Conservation (phyloP, 441 rosid species). For the Flueggea neowawraea region DNA sequence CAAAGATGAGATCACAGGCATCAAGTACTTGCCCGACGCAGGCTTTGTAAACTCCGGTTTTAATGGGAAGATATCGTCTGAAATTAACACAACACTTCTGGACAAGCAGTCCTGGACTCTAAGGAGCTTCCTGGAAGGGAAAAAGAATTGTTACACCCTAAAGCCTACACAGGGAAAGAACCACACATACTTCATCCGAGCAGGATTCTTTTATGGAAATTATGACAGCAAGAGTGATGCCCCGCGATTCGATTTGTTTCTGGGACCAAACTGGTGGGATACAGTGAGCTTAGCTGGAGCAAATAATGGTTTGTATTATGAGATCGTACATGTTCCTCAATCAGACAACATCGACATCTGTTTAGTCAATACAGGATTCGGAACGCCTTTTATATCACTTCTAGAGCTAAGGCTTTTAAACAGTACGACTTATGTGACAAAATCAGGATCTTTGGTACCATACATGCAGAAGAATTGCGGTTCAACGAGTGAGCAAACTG, state of each 20-base stretch:
- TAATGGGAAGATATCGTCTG: slow-evolving; percentile 9
- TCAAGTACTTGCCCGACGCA: slow-evolving; percentile 18
- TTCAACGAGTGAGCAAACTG: slow-evolving; percentile 22
- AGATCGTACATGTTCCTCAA: slow-evolving; percentile 31
- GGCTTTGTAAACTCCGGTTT: slow-evolving; percentile 20
- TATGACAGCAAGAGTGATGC: slow-evolving; percentile 15
- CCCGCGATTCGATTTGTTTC: slow-evolving; percentile 23
- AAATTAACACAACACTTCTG: neutral
- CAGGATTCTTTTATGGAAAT: slow-evolving; percentile 28
- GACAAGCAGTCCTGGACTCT: slow-evolving; percentile 14
- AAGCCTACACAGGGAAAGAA: neutral
- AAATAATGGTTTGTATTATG: slow-evolving; percentile 9
- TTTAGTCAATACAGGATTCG: slow-evolving; percentile 38
- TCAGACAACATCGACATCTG: slow-evolving; percentile 33
- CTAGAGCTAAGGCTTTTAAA: slow-evolving; percentile 47
- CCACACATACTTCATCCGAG: slow-evolving; percentile 24
- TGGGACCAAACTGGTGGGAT: slow-evolving; percentile 36
- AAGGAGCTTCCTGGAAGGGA: slow-evolving; percentile 31
- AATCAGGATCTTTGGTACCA: no score
- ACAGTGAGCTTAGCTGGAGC: slow-evolving; percentile 23
- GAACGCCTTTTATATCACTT: slow-evolving; percentile 46
- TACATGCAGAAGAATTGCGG: slow-evolving; percentile 18
- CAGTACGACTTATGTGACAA: slow-evolving; percentile 15
- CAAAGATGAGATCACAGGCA: slow-evolving; percentile 9
- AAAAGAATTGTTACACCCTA: slow-evolving; percentile 27